Evolutionary conservation across 1,284 basidiomycete species (phyloP).

Genomic region (Takashimella koratensis): DNA sequence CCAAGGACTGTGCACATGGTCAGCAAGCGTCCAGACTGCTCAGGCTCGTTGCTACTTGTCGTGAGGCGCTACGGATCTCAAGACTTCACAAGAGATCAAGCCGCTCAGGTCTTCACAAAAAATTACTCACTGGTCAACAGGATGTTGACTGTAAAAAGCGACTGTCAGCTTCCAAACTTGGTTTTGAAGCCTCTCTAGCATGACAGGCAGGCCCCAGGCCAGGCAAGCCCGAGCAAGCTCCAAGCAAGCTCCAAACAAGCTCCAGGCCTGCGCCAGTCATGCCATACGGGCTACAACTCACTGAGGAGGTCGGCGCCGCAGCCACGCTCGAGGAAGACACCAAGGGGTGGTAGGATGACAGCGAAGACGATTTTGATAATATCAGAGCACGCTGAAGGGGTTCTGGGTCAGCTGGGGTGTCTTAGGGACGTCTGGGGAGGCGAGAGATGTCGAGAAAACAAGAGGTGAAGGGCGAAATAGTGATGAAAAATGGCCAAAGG

Average conservation of each 20-base stretch:
- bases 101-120: no score
- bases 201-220: no score
- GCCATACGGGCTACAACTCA: conserved; percentile 5
- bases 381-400: conserved; percentile 27
- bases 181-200: not conserved
- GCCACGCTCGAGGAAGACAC: conserved; percentile 47
- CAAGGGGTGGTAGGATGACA: conserved; percentile 42
- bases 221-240: no score
- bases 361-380: conserved; percentile 43
- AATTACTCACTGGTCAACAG: conserved; percentile 34
- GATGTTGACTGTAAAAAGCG: conserved; percentile 25
- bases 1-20: conserved; percentile 23
- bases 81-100: not conserved
- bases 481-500: no score
- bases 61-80: no score
- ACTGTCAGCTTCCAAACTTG: not conserved
- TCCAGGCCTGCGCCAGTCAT: no score
- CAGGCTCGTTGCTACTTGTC: no score
- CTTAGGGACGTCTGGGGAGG: no score
- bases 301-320: conserved; percentile 40
- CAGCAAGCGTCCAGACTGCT: not conserved
- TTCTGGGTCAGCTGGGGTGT: no score
- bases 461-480: no score
- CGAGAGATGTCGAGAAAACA: no score
- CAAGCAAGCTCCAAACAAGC: no score